Conservation (phyloP, 768 basidiomycete species). For the Leucosporidium creatinivorum region DNA sequence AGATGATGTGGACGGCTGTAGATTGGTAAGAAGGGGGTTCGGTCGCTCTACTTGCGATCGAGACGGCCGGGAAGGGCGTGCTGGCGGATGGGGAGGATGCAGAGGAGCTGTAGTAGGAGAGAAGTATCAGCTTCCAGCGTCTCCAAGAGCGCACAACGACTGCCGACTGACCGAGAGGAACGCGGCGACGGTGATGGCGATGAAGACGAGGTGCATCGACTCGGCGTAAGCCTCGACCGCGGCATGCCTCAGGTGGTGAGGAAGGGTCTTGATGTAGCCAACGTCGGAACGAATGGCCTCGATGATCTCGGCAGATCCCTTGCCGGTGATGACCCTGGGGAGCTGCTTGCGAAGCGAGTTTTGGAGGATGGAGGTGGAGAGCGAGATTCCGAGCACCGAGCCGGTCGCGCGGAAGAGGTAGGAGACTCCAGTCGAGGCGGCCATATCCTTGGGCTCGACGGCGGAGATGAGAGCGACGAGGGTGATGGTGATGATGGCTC, state of each 20-base stretch:
- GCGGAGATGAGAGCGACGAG: constrained; percentile 28
- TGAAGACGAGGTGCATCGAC: constrained; percentile 27
- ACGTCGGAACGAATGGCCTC: constrained; percentile 25
- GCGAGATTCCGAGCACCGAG: constrained; percentile 29
- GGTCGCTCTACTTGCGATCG: neutral
- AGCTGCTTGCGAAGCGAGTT: constrained; percentile 28
- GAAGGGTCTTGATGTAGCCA: constrained; percentile 21
- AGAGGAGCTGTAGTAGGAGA: constrained; percentile 5
- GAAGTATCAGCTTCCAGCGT: neutral
- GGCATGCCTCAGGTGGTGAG: constrained; percentile 9
- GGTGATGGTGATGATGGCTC: constrained; percentile 27
- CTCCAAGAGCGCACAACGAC: neutral
- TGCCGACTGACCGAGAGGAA: constrained; percentile 14
- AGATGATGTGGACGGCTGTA: neutral
- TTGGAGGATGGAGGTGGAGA: constrained; percentile 31
- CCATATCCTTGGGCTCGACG: constrained; percentile 25
- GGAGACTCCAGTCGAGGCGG: constrained; percentile 13
- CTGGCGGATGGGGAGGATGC: constrained; percentile 21
- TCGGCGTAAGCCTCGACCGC: constrained; percentile 27
- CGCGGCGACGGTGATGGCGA: constrained; percentile 25
- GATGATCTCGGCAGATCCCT: constrained; percentile 25
- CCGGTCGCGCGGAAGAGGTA: constrained; percentile 33
- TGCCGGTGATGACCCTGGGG: constrained; percentile 22
- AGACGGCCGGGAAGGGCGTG: constrained; percentile 18
- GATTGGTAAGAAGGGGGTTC: neutral